Evolutionary conservation across 2,329 filamentous ascomycete species (phyloP), one percentile per base, ranked within the genome.

Genomic region (Trichophyton simii): DNA sequence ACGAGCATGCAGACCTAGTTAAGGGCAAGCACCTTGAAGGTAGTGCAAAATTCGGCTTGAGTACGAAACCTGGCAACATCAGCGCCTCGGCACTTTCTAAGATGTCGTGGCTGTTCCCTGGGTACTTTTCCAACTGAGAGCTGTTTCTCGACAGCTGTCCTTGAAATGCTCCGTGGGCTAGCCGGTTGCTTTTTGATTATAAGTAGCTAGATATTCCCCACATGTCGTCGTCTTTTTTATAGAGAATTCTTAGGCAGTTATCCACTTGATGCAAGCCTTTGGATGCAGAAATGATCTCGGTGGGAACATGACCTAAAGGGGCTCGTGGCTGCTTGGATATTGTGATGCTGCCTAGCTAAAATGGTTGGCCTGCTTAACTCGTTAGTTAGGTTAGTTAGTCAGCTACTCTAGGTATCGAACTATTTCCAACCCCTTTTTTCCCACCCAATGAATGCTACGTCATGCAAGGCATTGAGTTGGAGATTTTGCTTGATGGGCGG

Each of bases 91-190:
- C 87, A 1, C 81, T 87, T 76, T 83, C 89, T 81, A 92, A 85
- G 77, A 78, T 96, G 60, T 82, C 87, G 69, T 99, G 88, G 80
- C 77, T 99, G 62, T 97, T 96, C 77, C 91, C 91, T 0, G 88
- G 86, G 1, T 91, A 91, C 73, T 89, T 82, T 66, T 74, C 79
- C 54, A 79, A 64, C 46, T 52, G 44, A n/a, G 44, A 3, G 20
- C 6, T 18, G n/a, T 1, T 20, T 20, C 18, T 9, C 20, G 46
- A 28, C 8, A 31, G 20, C 20, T 13, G 1, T 15, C 1, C 2
- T 18, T 28, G 22, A 28, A 22, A 28, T 15, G 25, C 25, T 9
- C 11, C 18, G 34, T 13, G 13, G 34, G 3, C 13, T 38, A 38
- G 34, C 44, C 18, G 18, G 18, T 20, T 48, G 18, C 20, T 48